Evolutionary conservation across 495 filamentous ascomycete species (phyloP), one percentile per base, ranked within the genome.

Genomic region (Pseudotulostoma volvatum): DNA sequence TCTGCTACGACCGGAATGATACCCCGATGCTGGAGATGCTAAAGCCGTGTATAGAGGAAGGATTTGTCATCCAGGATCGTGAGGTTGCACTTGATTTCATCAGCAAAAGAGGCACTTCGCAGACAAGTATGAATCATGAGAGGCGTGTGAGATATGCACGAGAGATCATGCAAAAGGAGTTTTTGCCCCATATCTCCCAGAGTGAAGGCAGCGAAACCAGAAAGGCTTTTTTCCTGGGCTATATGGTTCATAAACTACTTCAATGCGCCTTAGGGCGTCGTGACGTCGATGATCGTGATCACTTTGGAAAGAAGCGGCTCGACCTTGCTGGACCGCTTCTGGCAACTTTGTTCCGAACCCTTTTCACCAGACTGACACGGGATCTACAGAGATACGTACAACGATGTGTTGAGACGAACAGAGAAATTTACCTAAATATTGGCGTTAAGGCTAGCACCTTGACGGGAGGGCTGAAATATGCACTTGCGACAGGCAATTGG

Each of bases 401-500:
- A 58, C 76, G 82, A 35, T 90, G 84, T 45, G 84, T 96, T 42
- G 87, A 96, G 61, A 76, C 71, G 31, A 80, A 79, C 59, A 71
- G 73, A 31, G 84, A 93, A 38, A 93, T 96, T 60, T 84, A 85
- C 40, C 63, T 95, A 14, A 82, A 79, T 14, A 66, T 96, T 34
- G 90, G 84, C 45, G 76, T 95, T 49, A 94, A 94, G 68, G 74
- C 77, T n/a, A 75, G 72, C 36, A 90, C 83, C 7, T 68, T 99
- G 40, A 92, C 87, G 4, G 88, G 87, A 53, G 92, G 84, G 33
- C 63, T 99, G 48, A 92, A 93, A 56, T 96, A 96, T 53, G 93
- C 87, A 30, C 70, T 99, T 32, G 87, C 90, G n/a, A 99, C 90
- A 5, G 90, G 90, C 41, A 99, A 99, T 59, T 99, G 90, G 90